Percentiles rank a stretch among this genome's conserved stretches.
Evolutionary conservation across 495 filamentous ascomycete genomes (phyloP).

Genomic region (Amphirosellinia nigrospora): DNA sequence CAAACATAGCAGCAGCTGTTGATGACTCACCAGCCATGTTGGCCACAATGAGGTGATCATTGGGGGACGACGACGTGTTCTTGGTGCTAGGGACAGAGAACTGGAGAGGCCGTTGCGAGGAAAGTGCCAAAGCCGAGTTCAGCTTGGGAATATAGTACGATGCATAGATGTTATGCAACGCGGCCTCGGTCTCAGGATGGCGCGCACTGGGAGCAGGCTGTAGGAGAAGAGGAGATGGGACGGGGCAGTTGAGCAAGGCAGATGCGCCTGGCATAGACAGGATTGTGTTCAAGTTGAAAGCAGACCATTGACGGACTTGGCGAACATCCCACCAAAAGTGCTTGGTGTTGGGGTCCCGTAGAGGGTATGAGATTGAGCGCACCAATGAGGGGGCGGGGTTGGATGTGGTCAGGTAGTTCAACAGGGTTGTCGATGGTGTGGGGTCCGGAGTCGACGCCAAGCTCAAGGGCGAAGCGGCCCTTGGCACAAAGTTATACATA

Average conservation of each 20-base stretch:
- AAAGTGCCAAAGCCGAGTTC: conserved; percentile 75
- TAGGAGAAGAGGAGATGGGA: conserved; percentile 69
- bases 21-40: conserved; percentile 60
- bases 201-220: conserved; percentile 57
- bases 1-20: conserved; percentile 62
- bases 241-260: conserved; percentile 72
- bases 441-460: conserved; percentile 50
- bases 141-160: conserved; percentile 77
- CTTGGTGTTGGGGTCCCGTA: conserved; percentile 71
- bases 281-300: conserved; percentile 76
- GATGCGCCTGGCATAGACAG: conserved; percentile 73
- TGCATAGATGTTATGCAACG: conserved; percentile 71
- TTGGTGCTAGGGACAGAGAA: conserved; percentile 63
- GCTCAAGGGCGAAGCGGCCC: conserved; percentile 58
- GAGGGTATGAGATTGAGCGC: conserved; percentile 74
- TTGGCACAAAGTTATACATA: conserved; percentile 51
- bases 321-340: conserved; percentile 96
- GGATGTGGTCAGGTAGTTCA: conserved; percentile 76
- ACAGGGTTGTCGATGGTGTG: conserved; percentile 69
- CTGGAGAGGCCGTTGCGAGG: conserved; percentile 64
- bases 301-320: conserved; percentile 80
- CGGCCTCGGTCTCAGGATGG: conserved; percentile 75
- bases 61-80: conserved; percentile 56
- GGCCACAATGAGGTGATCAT: conserved; percentile 66
- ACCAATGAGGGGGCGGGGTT: conserved; percentile 86